Base-by-base conservation (phyloP, 352 stramenopile genomes). In the Phytophthora palmivora region DNA sequence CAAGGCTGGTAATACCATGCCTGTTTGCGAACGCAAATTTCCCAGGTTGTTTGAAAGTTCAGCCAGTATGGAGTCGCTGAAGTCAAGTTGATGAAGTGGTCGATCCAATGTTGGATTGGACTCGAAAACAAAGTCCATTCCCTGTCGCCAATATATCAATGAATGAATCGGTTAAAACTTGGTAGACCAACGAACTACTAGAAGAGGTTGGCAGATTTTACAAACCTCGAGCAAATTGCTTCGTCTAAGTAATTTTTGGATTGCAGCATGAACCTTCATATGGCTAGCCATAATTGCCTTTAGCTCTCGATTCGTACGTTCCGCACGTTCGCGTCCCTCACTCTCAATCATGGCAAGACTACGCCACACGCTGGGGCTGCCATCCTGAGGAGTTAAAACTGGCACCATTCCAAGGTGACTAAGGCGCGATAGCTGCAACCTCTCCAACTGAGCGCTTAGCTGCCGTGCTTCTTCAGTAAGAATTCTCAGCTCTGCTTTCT, bases 221-320 rank as follows among this genome's bases (percentile, higher is more conserved):
- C 39, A 1, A 45, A 70, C 55, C 54, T 58, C 18, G 6, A 63
- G 37, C 4, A 61, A 41, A 14, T 59, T 49, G 10, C 28, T 59
- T 32, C 55, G 57, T 24, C 36, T 28, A 10, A 77, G 37, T n/a
- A 71, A n/a, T 14, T 52, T 57, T 18, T 37, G 11, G 6, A 74
- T 49, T 1, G 48, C 46, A 16, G 47, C 42, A 39, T 62, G 16
- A 11, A 71, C 36, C 18, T 52, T 56, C 8, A 60, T 28, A 30
- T 77, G 63, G 8, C 58, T 62, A 30, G 48, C 24, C 41, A 77
- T 46, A 8, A 71, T 44, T 10, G 26, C 6, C 44, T 77, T 77
- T 4, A 77, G 46, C 36, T 61, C 41, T 33, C 33, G 41, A 24
- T 77, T 77, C 4, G 41, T 62, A 3, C 54, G 34, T 11, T 74